Evolutionary conservation across 2,329 filamentous ascomycete species (phyloP).

Genomic region (Exophiala dermatitidis): DNA sequence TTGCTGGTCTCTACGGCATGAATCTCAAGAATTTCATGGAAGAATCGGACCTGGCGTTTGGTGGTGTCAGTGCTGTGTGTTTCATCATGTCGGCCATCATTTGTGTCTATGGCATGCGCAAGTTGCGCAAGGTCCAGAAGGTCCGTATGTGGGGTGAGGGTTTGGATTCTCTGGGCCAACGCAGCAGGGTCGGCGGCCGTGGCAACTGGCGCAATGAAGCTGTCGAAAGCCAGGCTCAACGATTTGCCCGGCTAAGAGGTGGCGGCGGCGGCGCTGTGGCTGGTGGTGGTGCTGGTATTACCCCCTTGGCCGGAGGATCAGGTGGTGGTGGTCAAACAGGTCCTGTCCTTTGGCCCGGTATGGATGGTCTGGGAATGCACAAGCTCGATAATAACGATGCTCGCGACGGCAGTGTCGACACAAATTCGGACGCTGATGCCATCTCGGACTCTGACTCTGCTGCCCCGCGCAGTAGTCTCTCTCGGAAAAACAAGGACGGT

Average conservation of each 20-base stretch:
- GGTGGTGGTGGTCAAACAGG: slow-evolving; percentile 6
- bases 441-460: not conserved
- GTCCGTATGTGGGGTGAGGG: slow-evolving; percentile 75
- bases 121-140: slow-evolving; percentile 76
- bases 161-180: slow-evolving; percentile 30
- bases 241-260: slow-evolving; percentile 34
- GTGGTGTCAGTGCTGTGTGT: slow-evolving; percentile 63
- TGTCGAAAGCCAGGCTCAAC: slow-evolving; percentile 35
- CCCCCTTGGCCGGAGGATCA: slow-evolving; percentile 25
- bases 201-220: slow-evolving; percentile 40
- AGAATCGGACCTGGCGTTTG: slow-evolving; percentile 82
- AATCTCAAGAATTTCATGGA: slow-evolving; percentile 98
- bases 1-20: slow-evolving; percentile 99
- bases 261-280: not conserved
- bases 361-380: slow-evolving; percentile 28
- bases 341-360: slow-evolving; percentile 28
- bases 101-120: slow-evolving; percentile 74
- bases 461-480: not conserved
- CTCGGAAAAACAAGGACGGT: slow-evolving; percentile 7
- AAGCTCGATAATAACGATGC: slow-evolving; percentile 12
- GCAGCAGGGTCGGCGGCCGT: slow-evolving; percentile 24
- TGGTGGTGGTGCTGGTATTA: not conserved
- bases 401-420: not conserved
- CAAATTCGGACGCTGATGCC: slow-evolving; percentile 2
- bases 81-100: slow-evolving; percentile 67